A percentile compares a stretch with the other conserved stretches of the same genome.
phyloP scores from a whole-genome alignment of 148 eudicot genomes.

The Dianthus caryophyllus region DNA sequence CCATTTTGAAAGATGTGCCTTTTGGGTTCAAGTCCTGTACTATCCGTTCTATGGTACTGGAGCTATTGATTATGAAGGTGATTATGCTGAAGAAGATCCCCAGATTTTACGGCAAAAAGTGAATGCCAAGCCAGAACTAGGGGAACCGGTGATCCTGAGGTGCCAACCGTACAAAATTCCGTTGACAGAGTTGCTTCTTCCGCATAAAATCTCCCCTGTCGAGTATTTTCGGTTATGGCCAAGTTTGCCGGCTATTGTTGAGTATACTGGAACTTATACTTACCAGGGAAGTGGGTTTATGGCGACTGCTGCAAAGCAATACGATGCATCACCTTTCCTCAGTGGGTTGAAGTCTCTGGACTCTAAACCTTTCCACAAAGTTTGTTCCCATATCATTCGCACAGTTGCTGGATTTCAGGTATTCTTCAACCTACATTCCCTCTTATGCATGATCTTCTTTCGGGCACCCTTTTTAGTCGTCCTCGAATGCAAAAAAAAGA shows the following conservation, averaged over 20 bases:
- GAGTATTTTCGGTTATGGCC: constrained; percentile 98
- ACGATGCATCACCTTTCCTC: constrained; percentile 90
- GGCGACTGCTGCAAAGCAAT: constrained; percentile 98
- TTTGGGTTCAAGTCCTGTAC: constrained; percentile 92
- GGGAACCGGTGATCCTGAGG: constrained; percentile 89
- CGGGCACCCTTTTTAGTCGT: background rate
- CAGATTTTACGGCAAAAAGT: constrained; percentile 67
- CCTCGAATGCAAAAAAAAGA: no score
- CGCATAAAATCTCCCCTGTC: constrained; percentile 92
- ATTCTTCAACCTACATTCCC: constrained; percentile 1
- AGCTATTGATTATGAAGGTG: constrained; percentile 54
- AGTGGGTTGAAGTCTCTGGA: constrained; percentile 78
- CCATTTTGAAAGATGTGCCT: constrained; percentile 89
- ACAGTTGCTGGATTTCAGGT: constrained; percentile 98
- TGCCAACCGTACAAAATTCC: constrained; percentile 99
- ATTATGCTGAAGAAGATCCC: constrained; percentile 75
- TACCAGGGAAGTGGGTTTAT: constrained; percentile 97
- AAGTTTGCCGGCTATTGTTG: constrained; percentile 94
- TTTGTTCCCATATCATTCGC: constrained; percentile 91
- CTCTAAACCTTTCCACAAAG: constrained; percentile 94
- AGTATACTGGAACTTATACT: constrained; percentile 84
- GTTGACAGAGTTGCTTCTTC: constrained; percentile 85
- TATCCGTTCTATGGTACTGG: constrained; percentile 77
- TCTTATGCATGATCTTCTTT: background rate
- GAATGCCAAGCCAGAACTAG: constrained; percentile 65